Percentiles rank a stretch among this genome's conserved stretches.
Evolutionary conservation across 169 alveolate species (phyloP).

Genomic region (Blepharisma undulans): DNA sequence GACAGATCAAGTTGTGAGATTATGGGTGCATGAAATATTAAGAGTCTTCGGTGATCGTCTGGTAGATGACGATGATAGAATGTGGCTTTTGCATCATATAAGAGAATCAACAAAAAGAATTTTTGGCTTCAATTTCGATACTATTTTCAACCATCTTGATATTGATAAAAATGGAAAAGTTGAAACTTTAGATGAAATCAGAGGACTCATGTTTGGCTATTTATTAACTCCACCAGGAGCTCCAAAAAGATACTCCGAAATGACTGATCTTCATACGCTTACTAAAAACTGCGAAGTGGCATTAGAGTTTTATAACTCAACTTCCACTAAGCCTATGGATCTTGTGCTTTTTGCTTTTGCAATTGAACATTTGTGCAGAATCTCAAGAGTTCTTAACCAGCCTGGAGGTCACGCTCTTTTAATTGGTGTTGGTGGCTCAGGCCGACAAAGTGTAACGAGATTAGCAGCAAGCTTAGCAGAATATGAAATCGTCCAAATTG

Average conservation of each 20-base stretch:
- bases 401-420: conserved; percentile 93
- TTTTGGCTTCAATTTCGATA: conserved; percentile 80
- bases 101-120: conserved; percentile 78
- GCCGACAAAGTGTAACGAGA: conserved; percentile 82
- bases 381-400: conserved; percentile 84
- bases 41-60: conserved; percentile 93
- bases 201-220: conserved; percentile 89
- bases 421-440: conserved; percentile 96
- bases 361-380: conserved; percentile 89
- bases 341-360: conserved; percentile 90
- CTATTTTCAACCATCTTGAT: conserved; percentile 77
- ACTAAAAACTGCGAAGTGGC: conserved; percentile 62
- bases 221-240: conserved; percentile 78
- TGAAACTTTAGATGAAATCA: conserved; percentile 88
- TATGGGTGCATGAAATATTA: conserved; percentile 92
- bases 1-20: conserved; percentile 65
- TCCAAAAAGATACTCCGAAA: conserved; percentile 85
- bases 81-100: conserved; percentile 79
- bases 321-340: conserved; percentile 87
- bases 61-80: conserved; percentile 90
- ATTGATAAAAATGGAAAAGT: conserved; percentile 86
- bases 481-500: conserved; percentile 86
- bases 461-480: conserved; percentile 83
- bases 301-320: conserved; percentile 75
- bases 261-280: conserved; percentile 72